Percentiles rank a stretch among this genome's conserved stretches.
Conservation (phyloP, 1,139 yeast species). For the Saccharomyces hybrid region DNA sequence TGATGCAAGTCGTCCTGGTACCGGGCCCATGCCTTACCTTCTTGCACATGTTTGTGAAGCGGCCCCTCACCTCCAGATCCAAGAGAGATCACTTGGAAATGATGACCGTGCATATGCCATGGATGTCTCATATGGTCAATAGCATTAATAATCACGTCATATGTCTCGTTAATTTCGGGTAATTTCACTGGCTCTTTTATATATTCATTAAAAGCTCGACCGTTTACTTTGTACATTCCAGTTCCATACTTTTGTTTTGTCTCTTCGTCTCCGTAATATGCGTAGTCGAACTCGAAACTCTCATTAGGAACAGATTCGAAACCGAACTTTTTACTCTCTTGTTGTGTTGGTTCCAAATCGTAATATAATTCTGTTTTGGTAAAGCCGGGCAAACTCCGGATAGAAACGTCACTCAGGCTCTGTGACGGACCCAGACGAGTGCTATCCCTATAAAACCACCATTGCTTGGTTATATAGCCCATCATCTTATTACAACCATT, state of each 20-base stretch:
- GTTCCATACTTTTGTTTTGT: slow-evolving; percentile 14
- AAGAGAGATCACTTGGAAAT: slow-evolving; percentile 62
- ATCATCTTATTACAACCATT: slow-evolving; percentile 30
- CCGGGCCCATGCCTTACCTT: slow-evolving; percentile 20
- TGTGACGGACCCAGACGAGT: not conserved
- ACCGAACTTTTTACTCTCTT: not conserved
- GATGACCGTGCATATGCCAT: slow-evolving; percentile 88
- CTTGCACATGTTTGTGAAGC: slow-evolving; percentile 36
- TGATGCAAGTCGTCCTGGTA: slow-evolving; percentile 17
- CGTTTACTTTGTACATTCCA: slow-evolving; percentile 23
- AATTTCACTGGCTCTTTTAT: slow-evolving; percentile 34
- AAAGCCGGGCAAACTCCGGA: slow-evolving; percentile 19
- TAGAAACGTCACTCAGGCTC: slow-evolving; percentile 2
- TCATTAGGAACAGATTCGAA: not conserved
- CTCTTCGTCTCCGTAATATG: slow-evolving; percentile 10
- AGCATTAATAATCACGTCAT: slow-evolving; percentile 66
- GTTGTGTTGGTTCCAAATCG: slow-evolving; percentile 15
- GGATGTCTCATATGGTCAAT: slow-evolving; percentile 83
- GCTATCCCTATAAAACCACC: slow-evolving; percentile 12
- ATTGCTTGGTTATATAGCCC: slow-evolving; percentile 24
- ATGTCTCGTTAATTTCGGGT: slow-evolving; percentile 38
- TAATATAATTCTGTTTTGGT: slow-evolving; percentile 17
- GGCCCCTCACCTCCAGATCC: slow-evolving; percentile 41
- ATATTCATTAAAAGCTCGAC: slow-evolving; percentile 20
- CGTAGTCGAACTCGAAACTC: slow-evolving; percentile 10